phyloP scores from a whole-genome alignment of 257 asterid species.

The Fraxinus cuspidata region DNA sequence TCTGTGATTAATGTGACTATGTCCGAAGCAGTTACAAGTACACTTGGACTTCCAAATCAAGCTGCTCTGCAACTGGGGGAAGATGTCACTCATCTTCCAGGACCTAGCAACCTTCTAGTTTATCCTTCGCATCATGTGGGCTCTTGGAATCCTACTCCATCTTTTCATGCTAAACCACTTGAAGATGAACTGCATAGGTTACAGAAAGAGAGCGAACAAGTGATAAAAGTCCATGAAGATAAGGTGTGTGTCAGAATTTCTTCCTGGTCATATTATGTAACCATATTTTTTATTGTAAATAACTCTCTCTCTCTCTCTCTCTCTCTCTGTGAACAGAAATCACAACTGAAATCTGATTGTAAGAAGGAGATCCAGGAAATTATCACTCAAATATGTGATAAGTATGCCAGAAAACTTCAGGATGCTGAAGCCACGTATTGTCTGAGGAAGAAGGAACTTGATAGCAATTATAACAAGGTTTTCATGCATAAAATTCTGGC shows the following conservation, averaged over 20 bases:
- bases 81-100: slow-evolving; percentile 18
- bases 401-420: slow-evolving; percentile 49
- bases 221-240: slow-evolving; percentile 36
- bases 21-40: slow-evolving; percentile 24
- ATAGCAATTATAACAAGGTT: slow-evolving; percentile 39
- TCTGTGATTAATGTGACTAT: slow-evolving; percentile 26
- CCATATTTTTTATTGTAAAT: slow-evolving; percentile 15
- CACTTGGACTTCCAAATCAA: slow-evolving; percentile 30
- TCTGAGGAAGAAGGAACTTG: slow-evolving; percentile 37
- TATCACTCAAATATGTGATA: slow-evolving; percentile 43
- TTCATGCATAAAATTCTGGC: slow-evolving; percentile 54
- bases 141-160: slow-evolving; percentile 25
- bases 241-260: slow-evolving; percentile 41
- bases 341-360: slow-evolving; percentile 45
- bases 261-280: slow-evolving; percentile 17
- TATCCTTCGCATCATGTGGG: slow-evolving; percentile 33
- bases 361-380: slow-evolving; percentile 59
- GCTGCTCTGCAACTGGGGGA: slow-evolving; percentile 34
- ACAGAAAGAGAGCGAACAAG: slow-evolving; percentile 34
- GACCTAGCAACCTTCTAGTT: slow-evolving; percentile 16
- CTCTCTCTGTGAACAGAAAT: slow-evolving; percentile 43
- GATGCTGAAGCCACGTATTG: slow-evolving; percentile 44
- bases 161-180: slow-evolving; percentile 34
- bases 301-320: slow-evolving; percentile 15
- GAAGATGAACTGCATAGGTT: slow-evolving; percentile 34